Evolutionary conservation across 2,329 filamentous ascomycete species (phyloP), one percentile per base, ranked within the genome.

Genomic region (Drechslerella dactyloides): DNA sequence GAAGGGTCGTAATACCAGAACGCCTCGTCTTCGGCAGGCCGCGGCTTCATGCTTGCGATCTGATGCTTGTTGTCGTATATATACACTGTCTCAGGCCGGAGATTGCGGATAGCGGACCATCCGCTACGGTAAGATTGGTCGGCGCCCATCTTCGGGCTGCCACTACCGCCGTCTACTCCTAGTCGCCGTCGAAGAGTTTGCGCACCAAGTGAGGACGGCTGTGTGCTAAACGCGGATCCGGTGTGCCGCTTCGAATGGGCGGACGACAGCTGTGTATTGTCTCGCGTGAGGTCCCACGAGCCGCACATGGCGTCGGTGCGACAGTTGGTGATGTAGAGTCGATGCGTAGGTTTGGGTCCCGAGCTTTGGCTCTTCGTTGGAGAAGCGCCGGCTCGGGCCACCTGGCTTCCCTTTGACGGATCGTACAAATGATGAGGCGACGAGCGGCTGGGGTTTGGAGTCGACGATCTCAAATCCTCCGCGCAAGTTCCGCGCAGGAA

Each of bases 401-500:
- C 13, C 35, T 69, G 65, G 37, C 65, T 69, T 27, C 53, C 54
- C 40, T 53, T 69, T 4, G 33, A 57, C 13, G 46, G 52, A 33
- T 63, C 65, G 5, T 37, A 55, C 21, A 54, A 55, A 6, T 50
- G 59, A 1, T 44, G 30, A 7, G 40, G 48, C n/a, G 66, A 63
- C 35, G 66, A 70, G 13, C 58, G 52, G 17, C 11, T 21, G 23
- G 59, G 59, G 52, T 59, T 58, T 11, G 54, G 55, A 17, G 54
- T 56, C 10, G 48, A 24, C n/a, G 54, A 46, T 7, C 59, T 30
- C 33, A 70, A 19, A 46, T 70, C 66, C 42, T 70, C 66, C 33
- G 69, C 69, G 33, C 69, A 73, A 33, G 69, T 73, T 27, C 69
- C 61, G 15, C 62, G 60, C 35, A 73, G 69, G 30, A 73, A 73